Evolutionary conservation across 2,329 filamentous ascomycete species (phyloP), one percentile per base, ranked within the genome.

Genomic region (Beauveria caledonica): DNA sequence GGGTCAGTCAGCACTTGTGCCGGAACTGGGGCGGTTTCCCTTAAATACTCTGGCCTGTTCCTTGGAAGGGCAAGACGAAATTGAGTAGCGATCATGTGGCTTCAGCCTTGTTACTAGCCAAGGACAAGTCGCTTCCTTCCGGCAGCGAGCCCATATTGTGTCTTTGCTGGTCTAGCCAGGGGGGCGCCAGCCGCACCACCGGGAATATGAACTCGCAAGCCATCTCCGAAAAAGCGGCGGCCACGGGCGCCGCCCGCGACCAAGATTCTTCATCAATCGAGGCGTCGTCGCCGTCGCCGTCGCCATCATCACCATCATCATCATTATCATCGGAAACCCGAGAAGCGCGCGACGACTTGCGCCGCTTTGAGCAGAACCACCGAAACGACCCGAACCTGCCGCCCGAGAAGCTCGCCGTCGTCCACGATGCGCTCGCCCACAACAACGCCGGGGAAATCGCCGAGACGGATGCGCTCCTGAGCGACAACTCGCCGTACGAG

Each of bases 401-500:
- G 1, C 60, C 65, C 10, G 73, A 70, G 49, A 73, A 72, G 62
- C 62, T 70, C 27, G 69, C 72, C 10, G 67, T 68, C 50, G 62
- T 73, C 44, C 65, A 70, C 56, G 65, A 68, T 33, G 70, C 68
- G 7, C 54, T 74, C 11, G 63, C 68, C 8, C 64, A 70, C 62
- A 71, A 69, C 40, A 68, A 73, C 29, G 48, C 65, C 6, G 66
- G 68, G 17, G 70, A 73, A 21, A 70, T 73, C 21, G 48, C 68
- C 15, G 68, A 69, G 21, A 68, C 66, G 4, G 72, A 74, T 33
- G 60, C 66, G 15, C 60, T 72, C 4, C 71, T 74, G 21, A 69
- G 64, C 6, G 70, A 75, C 6, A 63, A 75, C 62, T 76, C 74
- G 13, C 74, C 74, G 0, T 76, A 76, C 60, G 69, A 71, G 57